Evolutionary conservation across 768 basidiomycete species (phyloP).

Genomic region (Trametes cinnabarina): DNA sequence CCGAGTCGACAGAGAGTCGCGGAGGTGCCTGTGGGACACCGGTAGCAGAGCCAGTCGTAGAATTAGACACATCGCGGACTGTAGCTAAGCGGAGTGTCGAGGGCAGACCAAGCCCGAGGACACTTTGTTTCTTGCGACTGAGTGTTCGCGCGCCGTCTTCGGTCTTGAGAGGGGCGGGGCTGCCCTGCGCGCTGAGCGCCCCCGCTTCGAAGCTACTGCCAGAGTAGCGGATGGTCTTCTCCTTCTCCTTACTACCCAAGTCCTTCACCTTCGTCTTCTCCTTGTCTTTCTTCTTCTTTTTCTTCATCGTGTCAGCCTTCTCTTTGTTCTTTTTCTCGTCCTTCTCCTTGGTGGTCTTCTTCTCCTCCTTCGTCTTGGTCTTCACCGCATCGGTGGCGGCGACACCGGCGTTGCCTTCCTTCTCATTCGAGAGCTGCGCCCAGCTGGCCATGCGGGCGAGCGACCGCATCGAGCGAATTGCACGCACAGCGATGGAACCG

Average conservation of each 20-base stretch:
- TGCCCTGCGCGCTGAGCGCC: slow-evolving; percentile 38
- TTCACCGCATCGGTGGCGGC: slow-evolving; percentile 20
- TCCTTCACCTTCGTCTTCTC: slow-evolving; percentile 33
- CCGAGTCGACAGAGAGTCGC: slow-evolving; percentile 35
- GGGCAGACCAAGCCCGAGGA: slow-evolving; percentile 62
- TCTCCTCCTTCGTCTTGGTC: slow-evolving; percentile 38
- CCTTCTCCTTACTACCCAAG: slow-evolving; percentile 29
- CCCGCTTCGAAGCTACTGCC: slow-evolving; percentile 70
- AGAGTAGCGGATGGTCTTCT: slow-evolving; percentile 42
- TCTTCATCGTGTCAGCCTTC: slow-evolving; percentile 33
- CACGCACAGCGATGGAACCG: slow-evolving; percentile 72
- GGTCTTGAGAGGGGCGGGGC: slow-evolving; percentile 27
- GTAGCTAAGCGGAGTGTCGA: slow-evolving; percentile 33
- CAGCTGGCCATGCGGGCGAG: slow-evolving; percentile 72
- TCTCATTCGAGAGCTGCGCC: slow-evolving; percentile 54
- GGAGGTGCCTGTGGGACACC: slow-evolving; percentile 14
- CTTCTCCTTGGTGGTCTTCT: slow-evolving; percentile 30
- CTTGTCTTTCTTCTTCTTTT: slow-evolving; percentile 36
- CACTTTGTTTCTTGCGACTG: slow-evolving; percentile 58
- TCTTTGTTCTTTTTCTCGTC: slow-evolving; percentile 32
- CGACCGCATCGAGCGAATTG: slow-evolving; percentile 73
- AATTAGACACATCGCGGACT: slow-evolving; percentile 22
- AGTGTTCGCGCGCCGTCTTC: slow-evolving; percentile 34
- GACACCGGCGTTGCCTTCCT: slow-evolving; percentile 28
- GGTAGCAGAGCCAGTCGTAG: slow-evolving; percentile 11